phyloP scores from a whole-genome alignment of 805 yeast species.

The Pichia insulana region DNA sequence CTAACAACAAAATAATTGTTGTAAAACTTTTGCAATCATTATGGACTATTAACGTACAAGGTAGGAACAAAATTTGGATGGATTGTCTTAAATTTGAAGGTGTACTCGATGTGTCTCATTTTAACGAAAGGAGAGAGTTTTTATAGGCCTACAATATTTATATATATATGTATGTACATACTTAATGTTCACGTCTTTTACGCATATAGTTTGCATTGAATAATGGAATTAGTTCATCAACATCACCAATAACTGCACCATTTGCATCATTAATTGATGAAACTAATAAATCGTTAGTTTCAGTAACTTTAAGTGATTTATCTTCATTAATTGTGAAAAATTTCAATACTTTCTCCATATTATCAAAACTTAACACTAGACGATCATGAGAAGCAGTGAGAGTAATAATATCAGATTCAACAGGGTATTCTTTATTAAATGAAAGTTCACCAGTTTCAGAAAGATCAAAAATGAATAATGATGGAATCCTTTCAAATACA shows the following conservation, averaged over 20 bases:
- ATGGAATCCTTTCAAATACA: slow-evolving; percentile 39
- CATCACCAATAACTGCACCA: slow-evolving; percentile 16
- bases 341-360: slow-evolving; percentile 16
- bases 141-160: slow-evolving; percentile 16
- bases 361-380: slow-evolving; percentile 22
- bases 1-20: slow-evolving; percentile 25
- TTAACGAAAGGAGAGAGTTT: slow-evolving; percentile 18
- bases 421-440: slow-evolving; percentile 24
- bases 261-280: slow-evolving; percentile 20
- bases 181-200: slow-evolving; percentile 56
- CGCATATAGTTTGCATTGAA: slow-evolving; percentile 45
- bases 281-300: slow-evolving; percentile 18
- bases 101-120: slow-evolving; percentile 20
- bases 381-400: slow-evolving; percentile 18
- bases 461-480: slow-evolving; percentile 31
- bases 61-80: slow-evolving; percentile 19
- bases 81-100: slow-evolving; percentile 22
- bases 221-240: slow-evolving; percentile 41
- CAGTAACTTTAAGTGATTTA: slow-evolving; percentile 18
- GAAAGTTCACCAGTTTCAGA: slow-evolving; percentile 23
- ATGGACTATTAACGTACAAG: slow-evolving; percentile 30
- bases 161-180: too few species aligned
- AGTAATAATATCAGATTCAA: slow-evolving; percentile 20
- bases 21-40: slow-evolving; percentile 34
- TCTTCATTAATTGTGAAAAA: slow-evolving; percentile 19